Evolutionary conservation across 345 rosid genomes (phyloP), one percentile per base, ranked within the genome.

Genomic region (sweet orange (Citrus sinensis)): DNA sequence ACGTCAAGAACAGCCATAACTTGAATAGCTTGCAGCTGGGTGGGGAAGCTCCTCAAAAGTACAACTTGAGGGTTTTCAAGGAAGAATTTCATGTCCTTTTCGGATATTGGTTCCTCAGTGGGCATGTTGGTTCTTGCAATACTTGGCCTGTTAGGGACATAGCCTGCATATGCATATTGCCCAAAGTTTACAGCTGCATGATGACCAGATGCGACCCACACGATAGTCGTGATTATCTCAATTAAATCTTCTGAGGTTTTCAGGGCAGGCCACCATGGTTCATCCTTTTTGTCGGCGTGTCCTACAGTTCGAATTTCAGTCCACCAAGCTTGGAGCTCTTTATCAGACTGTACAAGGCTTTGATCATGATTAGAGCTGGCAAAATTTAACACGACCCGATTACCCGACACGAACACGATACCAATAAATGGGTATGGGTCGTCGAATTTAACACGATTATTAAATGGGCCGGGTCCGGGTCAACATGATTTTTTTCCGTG

Each of bases 281-380:
- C 80, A 29, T 88, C 88, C 46, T 85, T 88, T 70, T 88, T 88
- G 80, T 87, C 94, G 0, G 51, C 87, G 34, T 89, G 94, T 9
- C 91, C 94, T 0, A 85, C 82, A 0, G 82, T 89, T 8, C 84
- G 83, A 32, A 89, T 80, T 74, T 91, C 92, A 0, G 73, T 78
- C 91, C 91, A 91, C 90, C 90, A 91, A 17, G 78, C 84, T 65
- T 89, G 92, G 19, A 89, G 91, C 84, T 89, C 94, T 60, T 60
- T 6, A 69, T 89, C 94, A 0, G 81, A 79, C 1, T 25, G 51
- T 2, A 91, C 83, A 0, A 77, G 56, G 58, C 54, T 64, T 25
- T 87, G 32, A 4, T 87, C 79, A 1, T 88, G 80, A 37, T 88
- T 25, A 25, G 25, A 25, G 25, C 25, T 25, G 25, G 25, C 25